Conservation (phyloP, 1,284 basidiomycete genomes). For the Ustilago loliicola region DNA sequence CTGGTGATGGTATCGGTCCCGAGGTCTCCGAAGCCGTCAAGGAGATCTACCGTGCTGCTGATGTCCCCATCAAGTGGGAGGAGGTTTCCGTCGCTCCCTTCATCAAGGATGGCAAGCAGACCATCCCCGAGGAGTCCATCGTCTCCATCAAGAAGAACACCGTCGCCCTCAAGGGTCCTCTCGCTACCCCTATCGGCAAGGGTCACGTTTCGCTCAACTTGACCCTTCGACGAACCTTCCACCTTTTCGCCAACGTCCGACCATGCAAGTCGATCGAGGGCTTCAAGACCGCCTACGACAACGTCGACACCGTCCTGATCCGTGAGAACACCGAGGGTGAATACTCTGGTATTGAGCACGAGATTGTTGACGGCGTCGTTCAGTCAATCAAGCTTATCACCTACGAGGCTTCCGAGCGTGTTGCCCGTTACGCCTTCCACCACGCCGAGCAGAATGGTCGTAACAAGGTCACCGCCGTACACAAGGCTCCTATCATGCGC, state of each 20-base stretch:
- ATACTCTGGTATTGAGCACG: slow-evolving; percentile 99
- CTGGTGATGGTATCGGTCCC: slow-evolving; percentile 94
- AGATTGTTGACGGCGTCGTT: slow-evolving; percentile 97
- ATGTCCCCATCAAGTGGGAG: slow-evolving; percentile 80
- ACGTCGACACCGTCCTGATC: slow-evolving; percentile 97
- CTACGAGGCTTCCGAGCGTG: slow-evolving; percentile 97
- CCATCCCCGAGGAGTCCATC: slow-evolving; percentile 93
- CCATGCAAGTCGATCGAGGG: slow-evolving; percentile 96
- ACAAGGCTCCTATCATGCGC: slow-evolving; percentile 99
- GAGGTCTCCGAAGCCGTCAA: slow-evolving; percentile 98
- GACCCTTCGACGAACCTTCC: slow-evolving; percentile 95
- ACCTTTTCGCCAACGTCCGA: slow-evolving; percentile 97
- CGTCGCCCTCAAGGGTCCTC: slow-evolving; percentile 91
- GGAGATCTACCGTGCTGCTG: slow-evolving; percentile 89
- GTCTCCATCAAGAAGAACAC: slow-evolving; percentile 95
- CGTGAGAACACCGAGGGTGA: slow-evolving; percentile 99
- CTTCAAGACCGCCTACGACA: slow-evolving; percentile 97
- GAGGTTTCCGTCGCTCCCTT: slow-evolving; percentile 93
- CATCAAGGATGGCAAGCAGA: slow-evolving; percentile 92
- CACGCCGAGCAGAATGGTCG: slow-evolving; percentile 90
- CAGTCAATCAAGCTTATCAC: slow-evolving; percentile 99
- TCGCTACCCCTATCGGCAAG: slow-evolving; percentile 85
- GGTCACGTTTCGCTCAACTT: slow-evolving; percentile 98
- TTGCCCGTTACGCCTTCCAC: slow-evolving; percentile 98
- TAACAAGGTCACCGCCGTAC: slow-evolving; percentile 95